Evolutionary conservation across 2,329 filamentous ascomycete genomes (phyloP).

Genomic region (Trichoderma hamatum): DNA sequence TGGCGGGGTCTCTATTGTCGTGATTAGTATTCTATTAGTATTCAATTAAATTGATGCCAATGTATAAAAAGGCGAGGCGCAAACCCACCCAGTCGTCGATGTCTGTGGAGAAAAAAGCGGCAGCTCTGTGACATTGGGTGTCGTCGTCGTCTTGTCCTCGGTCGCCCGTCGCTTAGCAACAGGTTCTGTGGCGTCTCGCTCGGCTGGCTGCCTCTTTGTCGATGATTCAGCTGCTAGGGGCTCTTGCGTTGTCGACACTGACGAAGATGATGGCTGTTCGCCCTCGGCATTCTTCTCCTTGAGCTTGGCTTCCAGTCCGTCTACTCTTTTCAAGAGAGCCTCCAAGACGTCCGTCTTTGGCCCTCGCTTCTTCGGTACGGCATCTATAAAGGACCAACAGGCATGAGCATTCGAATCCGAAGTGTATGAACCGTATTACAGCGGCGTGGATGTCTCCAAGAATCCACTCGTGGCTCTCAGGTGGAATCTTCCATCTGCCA

Average conservation of each 20-base stretch:
- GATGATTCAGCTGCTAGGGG: background rate
- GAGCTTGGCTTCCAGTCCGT: constrained; percentile 79
- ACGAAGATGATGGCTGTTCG: constrained; percentile 29
- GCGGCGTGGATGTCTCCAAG: background rate
- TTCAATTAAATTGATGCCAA: background rate
- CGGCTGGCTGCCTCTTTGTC: background rate
- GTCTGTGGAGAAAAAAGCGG: constrained; percentile 23
- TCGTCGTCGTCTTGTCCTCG: constrained; percentile 38
- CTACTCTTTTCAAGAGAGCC: constrained; percentile 80
- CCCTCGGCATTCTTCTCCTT: constrained; percentile 63
- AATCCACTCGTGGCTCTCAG: background rate
- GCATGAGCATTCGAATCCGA: background rate
- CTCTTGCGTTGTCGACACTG: constrained; percentile 32
- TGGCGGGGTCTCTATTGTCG: constrained; percentile 48
- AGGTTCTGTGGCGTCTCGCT: constrained; percentile 35
- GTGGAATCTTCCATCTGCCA: background rate
- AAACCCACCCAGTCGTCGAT: constrained; percentile 2
- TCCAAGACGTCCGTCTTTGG: constrained; percentile 90
- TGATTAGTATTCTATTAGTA: constrained; percentile 1
- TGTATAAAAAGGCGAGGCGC: background rate
- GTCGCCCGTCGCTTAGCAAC: constrained; percentile 46
- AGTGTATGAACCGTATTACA: background rate
- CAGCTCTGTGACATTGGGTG: constrained; percentile 25
- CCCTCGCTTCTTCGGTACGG: constrained; percentile 84
- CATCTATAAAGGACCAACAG: constrained; percentile 53